These are phyloP conservation scores for Venustampulla echinocandica DNA, from an alignment of 495 filamentous ascomycete species.

Conservation along the genomic window DNA sequence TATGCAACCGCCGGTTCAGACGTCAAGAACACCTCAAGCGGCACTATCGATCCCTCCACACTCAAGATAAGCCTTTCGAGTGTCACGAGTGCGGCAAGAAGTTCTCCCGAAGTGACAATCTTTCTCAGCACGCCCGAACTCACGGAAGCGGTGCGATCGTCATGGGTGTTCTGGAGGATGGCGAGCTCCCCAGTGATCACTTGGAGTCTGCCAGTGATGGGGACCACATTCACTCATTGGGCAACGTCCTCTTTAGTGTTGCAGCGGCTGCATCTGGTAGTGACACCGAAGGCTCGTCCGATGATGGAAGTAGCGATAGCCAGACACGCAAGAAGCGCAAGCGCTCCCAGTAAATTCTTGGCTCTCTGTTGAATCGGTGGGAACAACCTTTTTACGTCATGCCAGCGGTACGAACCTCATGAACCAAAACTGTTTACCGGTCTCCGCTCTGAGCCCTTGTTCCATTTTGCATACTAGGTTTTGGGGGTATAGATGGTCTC, in stretches of 20 bases:
- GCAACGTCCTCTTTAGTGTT: slow-evolving; percentile 67
- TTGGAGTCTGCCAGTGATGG: slow-evolving; percentile 42
- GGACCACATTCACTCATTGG: slow-evolving; percentile 51
- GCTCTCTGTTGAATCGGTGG: too few relatives aligned
- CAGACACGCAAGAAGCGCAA: slow-evolving; percentile 68
- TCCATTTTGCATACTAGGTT: slow-evolving; percentile 13
- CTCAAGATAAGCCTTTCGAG: slow-evolving; percentile 96
- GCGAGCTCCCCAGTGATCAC: slow-evolving; percentile 41
- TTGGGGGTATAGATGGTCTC: slow-evolving; percentile 12
- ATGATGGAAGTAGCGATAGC: slow-evolving; percentile 41
- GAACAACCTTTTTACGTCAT: too few relatives aligned
- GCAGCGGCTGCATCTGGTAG: slow-evolving; percentile 60
- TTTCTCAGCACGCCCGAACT: slow-evolving; percentile 90
- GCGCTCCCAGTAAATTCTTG: slow-evolving; percentile 42
- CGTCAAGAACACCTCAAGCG: slow-evolving; percentile 98
- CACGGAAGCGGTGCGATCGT: slow-evolving; percentile 85
- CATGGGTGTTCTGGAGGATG: slow-evolving; percentile 72
- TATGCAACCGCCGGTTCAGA: slow-evolving; percentile 95
- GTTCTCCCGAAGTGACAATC: slow-evolving; percentile 96
- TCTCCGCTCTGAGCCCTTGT: slow-evolving; percentile 14
- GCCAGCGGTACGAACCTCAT: slow-evolving; percentile 13
- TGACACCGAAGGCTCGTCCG: slow-evolving; percentile 37
- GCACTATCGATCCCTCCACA: slow-evolving; percentile 97
- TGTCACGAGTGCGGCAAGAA: slow-evolving; percentile 98
- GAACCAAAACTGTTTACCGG: slow-evolving; percentile 7